Conservation (phyloP, 164 flowering plant genomes). For the Euptelea pleiosperma region DNA sequence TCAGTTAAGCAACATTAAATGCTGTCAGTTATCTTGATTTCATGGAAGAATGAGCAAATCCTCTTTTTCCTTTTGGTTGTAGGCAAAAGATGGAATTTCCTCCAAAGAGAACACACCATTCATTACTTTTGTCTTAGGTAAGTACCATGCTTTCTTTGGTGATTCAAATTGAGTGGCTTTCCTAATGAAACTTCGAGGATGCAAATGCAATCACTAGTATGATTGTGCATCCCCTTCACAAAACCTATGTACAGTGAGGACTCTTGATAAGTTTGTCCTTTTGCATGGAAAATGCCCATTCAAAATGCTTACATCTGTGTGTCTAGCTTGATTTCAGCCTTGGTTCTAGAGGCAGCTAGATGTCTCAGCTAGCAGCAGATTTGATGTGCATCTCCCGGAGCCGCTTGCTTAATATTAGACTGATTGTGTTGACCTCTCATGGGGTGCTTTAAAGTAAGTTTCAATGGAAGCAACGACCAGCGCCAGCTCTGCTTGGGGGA, state of each 20-base stretch:
- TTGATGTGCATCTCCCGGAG: too few relatives aligned
- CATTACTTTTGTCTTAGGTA: constrained; percentile 86
- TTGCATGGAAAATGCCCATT: too few relatives aligned
- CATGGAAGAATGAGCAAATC: background rate
- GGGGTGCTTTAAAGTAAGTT: too few relatives aligned
- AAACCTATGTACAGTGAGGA: too few relatives aligned
- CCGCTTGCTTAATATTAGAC: background rate
- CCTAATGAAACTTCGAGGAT: background rate
- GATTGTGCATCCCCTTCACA: too few relatives aligned
- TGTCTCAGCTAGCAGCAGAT: background rate
- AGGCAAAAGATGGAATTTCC: constrained; percentile 42
- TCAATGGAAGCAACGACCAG: too few relatives aligned
- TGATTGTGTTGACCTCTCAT: background rate
- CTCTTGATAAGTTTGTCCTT: too few relatives aligned
- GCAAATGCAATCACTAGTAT: background rate
- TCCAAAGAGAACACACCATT: constrained; percentile 41
- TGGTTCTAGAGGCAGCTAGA: background rate
- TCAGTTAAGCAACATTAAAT: background rate
- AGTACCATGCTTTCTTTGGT: constrained; percentile 6
- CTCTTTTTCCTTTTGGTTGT: constrained; percentile 26
- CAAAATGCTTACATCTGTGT: too few relatives aligned
- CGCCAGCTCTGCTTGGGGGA: too few relatives aligned
- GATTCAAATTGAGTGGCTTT: background rate
- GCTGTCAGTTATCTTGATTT: background rate
- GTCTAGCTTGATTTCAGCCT: background rate